Conservation (phyloP, 768 basidiomycete genomes). For the Termitomyces titanicus region DNA sequence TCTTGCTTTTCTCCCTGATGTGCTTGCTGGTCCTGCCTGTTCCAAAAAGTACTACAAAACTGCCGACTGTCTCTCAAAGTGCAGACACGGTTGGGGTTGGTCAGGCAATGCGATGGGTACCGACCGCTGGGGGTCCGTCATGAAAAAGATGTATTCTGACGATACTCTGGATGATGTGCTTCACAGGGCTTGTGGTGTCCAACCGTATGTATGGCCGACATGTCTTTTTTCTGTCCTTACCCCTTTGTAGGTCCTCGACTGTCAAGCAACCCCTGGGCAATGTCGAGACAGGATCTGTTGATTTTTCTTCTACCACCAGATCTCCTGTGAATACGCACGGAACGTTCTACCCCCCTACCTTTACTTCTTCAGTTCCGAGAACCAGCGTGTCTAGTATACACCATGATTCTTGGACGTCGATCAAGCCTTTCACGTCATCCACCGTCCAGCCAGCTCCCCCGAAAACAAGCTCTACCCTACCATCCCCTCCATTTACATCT, state of each 20-base stretch:
- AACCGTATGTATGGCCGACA: background rate
- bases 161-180: constrained; percentile 33
- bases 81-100: constrained; percentile 44
- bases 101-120: constrained; percentile 45
- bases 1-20: constrained; percentile 30
- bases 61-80: constrained; percentile 34
- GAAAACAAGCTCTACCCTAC: constrained; percentile 6
- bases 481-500: constrained; percentile 15
- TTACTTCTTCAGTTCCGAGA: constrained; percentile 17
- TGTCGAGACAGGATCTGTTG: constrained; percentile 9
- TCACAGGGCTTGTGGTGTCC: constrained; percentile 40
- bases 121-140: constrained; percentile 55
- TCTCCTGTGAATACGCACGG: background rate
- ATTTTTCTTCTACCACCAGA: constrained; percentile 1
- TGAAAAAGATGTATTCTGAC: constrained; percentile 29
- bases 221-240: background rate
- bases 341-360: constrained; percentile 6
- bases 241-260: constrained; percentile 10
- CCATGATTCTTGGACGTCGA: background rate
- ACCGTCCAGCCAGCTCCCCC: constrained; percentile 9
- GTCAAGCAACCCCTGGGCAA: constrained; percentile 12
- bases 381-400: constrained; percentile 13
- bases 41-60: constrained; percentile 31
- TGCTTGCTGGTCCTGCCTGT: constrained; percentile 45
- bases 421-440: constrained; percentile 10